Percentiles rank a stretch among this genome's conserved stretches.
Evolutionary conservation across 495 filamentous ascomycete genomes (phyloP).

Genomic region (Melanomma pulvis-pyrius): DNA sequence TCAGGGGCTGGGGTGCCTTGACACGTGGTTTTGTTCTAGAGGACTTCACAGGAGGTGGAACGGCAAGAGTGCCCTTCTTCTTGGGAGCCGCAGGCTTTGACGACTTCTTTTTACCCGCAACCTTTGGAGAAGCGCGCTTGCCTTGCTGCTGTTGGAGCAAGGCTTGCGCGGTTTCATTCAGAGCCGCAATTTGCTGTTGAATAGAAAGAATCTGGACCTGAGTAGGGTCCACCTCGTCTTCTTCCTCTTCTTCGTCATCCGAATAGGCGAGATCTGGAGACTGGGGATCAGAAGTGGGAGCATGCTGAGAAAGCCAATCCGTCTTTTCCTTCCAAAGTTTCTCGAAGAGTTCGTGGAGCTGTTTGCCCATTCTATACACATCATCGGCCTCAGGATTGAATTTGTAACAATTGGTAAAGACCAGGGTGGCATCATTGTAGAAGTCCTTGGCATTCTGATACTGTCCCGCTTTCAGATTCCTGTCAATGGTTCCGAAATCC

Average conservation of each 20-base stretch:
- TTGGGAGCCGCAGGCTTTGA: conserved; percentile 46
- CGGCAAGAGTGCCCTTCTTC: conserved; percentile 51
- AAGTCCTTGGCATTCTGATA: conserved; percentile 86
- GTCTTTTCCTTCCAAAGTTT: conserved; percentile 72
- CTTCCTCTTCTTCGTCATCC: conserved; percentile 63
- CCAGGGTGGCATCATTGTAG: conserved; percentile 75
- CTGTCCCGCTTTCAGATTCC: conserved; percentile 76
- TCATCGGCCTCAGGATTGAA: conserved; percentile 85
- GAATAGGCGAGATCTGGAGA: conserved; percentile 54
- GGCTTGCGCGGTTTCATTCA: conserved; percentile 31
- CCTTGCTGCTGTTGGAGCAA: conserved; percentile 52
- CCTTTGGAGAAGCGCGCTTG: conserved; percentile 53
- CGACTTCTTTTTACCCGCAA: conserved; percentile 51
- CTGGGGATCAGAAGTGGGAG: conserved; percentile 57
- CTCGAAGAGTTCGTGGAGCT: conserved; percentile 72
- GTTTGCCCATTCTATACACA: conserved; percentile 68
- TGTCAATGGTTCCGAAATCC: conserved; percentile 78
- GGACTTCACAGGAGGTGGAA: conserved; percentile 33
- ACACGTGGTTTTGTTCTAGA: conserved; percentile 27
- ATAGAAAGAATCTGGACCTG: conserved; percentile 27
- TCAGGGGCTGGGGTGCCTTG: conserved; percentile 47
- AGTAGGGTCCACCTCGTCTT: conserved; percentile 66
- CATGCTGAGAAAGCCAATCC: conserved; percentile 74
- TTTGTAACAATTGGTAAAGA: conserved; percentile 85
- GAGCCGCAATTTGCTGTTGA: conserved; percentile 63